Evolutionary conservation across 805 yeast genomes (phyloP).

Genomic region (Starmerella khaoyaiensis): DNA sequence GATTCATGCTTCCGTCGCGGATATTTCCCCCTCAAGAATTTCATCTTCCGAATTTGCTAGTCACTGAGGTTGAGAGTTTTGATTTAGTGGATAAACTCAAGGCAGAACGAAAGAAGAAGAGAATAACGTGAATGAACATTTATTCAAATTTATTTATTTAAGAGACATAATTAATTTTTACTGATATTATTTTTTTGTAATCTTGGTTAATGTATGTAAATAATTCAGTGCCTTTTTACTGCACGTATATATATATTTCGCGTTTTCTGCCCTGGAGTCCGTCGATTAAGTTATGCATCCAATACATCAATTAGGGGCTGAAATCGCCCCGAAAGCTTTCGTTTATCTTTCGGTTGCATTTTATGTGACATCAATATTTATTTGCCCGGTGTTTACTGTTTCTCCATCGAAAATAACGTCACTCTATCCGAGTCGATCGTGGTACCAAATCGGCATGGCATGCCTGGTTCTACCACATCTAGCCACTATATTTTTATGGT

Average conservation of each 20-base stretch:
- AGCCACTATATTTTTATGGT: conserved; percentile 34
- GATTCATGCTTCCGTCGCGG: conserved; percentile 15
- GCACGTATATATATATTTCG: not conserved
- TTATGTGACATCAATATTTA: conserved; percentile 9
- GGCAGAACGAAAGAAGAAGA: not conserved
- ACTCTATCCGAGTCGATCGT: conserved; percentile 70
- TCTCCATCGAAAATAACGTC: conserved; percentile 68
- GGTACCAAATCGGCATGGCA: conserved; percentile 70
- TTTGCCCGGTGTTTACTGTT: conserved; percentile 28
- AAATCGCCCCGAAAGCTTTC: conserved; percentile 1
- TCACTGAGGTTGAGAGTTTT: conserved; percentile 10
- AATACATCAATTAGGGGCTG: conserved; percentile 5
- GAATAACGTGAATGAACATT: not conserved
- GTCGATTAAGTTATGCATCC: no score
- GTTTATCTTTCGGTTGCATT: conserved; percentile 1
- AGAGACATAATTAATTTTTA: not conserved
- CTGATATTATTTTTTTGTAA: not conserved
- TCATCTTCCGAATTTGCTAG: conserved; percentile 8
- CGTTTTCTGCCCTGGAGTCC: not conserved
- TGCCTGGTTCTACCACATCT: conserved; percentile 74
- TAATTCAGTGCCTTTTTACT: not conserved
- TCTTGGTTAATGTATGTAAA: not conserved
- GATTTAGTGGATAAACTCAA: conserved; percentile 7
- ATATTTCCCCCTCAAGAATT: conserved; percentile 17
- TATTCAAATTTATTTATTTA: no score